These are phyloP conservation scores for Haematococcus lacustris DNA, from an alignment of 139 green algal genomes.

Conservation along the genomic window DNA sequence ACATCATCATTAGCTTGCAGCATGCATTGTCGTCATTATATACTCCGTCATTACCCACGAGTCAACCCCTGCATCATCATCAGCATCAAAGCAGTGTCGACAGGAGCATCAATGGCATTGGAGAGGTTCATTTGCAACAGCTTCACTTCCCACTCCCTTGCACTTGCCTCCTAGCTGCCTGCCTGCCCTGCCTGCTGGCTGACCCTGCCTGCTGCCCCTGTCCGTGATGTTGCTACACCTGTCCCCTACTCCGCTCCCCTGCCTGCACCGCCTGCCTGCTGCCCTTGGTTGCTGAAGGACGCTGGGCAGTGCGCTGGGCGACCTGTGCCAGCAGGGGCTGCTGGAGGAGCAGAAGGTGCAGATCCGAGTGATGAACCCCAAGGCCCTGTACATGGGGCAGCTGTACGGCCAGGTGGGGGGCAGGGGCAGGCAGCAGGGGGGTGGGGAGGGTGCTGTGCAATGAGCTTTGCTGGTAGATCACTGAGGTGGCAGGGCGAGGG, in stretches of 20 bases:
- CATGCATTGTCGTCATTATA: background rate
- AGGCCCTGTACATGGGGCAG: constrained; percentile 67
- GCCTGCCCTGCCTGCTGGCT: background rate
- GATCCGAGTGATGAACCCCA: constrained; percentile 64
- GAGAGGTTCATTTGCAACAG: background rate
- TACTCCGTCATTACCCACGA: background rate
- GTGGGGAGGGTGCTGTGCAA: no score
- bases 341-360: constrained; percentile 47
- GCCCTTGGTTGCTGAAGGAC: constrained; percentile 2
- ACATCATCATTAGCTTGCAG: background rate
- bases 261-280: background rate
- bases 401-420: constrained; percentile 48
- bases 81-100: no score
- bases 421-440: no score
- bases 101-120: background rate
- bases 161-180: background rate
- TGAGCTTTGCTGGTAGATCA: background rate
- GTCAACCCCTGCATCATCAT: no score
- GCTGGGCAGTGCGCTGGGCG: constrained; percentile 46
- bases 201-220: background rate
- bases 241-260: background rate
- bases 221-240: background rate
- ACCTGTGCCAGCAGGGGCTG: constrained; percentile 37
- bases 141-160: background rate
- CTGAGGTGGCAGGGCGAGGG: background rate